Base-by-base conservation (phyloP, 2,329 filamentous ascomycete species). In the Botryotinia calthae region DNA sequence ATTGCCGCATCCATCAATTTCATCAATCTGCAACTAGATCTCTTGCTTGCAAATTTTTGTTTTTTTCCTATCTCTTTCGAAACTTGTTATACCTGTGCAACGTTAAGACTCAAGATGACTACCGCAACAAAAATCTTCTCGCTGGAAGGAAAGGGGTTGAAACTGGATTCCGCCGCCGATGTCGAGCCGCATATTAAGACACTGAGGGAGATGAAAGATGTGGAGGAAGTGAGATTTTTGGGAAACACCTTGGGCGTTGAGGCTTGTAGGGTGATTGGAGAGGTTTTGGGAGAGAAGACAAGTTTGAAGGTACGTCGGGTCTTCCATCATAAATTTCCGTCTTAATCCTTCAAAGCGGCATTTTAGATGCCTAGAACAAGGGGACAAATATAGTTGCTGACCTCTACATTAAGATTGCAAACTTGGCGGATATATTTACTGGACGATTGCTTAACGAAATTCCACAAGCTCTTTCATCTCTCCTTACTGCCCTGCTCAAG, bases 371-470 rank as follows among this genome's bases (percentile, higher is more conserved):
- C 28, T 44, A 54, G 20, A 54, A 51, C 22, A 31, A 48, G 2
- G 10, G 31, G 28, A 56, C 58, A 65, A 42, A 37, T 37, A n/a
- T 34, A 51, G 22, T 71, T 63, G 69, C 25, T 59, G 16, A 69
- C 48, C 42, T 28, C 74, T 81, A 18, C 25, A n/a, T 66, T 48
- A 79, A 91, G 89, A 86, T 91, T 80, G 95, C 93, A 80, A 97
- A 98, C 84, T 87, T 99, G 73, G 95, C 95, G 82, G 96, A 99
- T 82, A 97, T 99, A 85, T 99, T 98, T 86, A 99, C 96, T 73
- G 93, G 93, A 46, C 93, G 96, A 77, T 89, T 98, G 63, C 90
- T 98, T 75, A 92, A 90, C 82, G 96, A 99, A 82, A 99, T 99
- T 76, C 96, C 96, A 65, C 91, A 92, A 76, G 95, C 96, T 12